These are phyloP conservation scores for Fusarium continuum DNA, from an alignment of 2,329 filamentous ascomycete species.

Conservation along the genomic window DNA sequence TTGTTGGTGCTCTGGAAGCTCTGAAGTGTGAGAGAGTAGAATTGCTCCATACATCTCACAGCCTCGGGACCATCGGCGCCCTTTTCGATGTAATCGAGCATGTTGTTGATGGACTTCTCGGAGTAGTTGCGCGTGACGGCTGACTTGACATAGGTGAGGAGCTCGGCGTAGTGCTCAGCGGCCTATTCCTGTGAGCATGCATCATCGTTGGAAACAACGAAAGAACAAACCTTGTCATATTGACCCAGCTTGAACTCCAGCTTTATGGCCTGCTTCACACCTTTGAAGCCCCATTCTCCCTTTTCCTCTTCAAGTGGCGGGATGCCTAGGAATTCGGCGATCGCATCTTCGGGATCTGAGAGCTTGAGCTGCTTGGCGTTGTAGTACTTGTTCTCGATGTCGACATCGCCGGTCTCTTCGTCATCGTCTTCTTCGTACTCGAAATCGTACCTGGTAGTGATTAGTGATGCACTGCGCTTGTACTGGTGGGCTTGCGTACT, in stretches of 20 bases:
- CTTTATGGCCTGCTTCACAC: constrained; percentile 97
- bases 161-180: constrained; percentile 89
- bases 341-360: constrained; percentile 85
- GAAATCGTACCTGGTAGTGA: constrained; percentile 78
- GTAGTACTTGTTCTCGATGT: constrained; percentile 99
- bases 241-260: constrained; percentile 91
- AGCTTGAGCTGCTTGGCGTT: constrained; percentile 97
- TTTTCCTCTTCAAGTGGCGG: constrained; percentile 87
- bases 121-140: constrained; percentile 98
- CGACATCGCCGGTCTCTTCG: constrained; percentile 86
- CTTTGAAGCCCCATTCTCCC: constrained; percentile 99
- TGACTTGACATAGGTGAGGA: constrained; percentile 96
- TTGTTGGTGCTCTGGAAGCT: constrained; percentile 99
- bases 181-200: constrained; percentile 65
- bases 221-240: constrained; percentile 76
- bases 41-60: constrained; percentile 86
- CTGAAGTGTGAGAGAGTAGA: constrained; percentile 91
- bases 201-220: background rate
- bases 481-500: constrained; percentile 43
- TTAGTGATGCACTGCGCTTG: constrained; percentile 29
- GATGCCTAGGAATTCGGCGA: constrained; percentile 91
- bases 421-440: constrained; percentile 96
- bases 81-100: constrained; percentile 98
- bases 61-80: constrained; percentile 74
- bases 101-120: constrained; percentile 99